These are phyloP conservation scores for Euphorbia peplus DNA, from an alignment of 345 rosid genomes.

Conservation along the genomic window DNA sequence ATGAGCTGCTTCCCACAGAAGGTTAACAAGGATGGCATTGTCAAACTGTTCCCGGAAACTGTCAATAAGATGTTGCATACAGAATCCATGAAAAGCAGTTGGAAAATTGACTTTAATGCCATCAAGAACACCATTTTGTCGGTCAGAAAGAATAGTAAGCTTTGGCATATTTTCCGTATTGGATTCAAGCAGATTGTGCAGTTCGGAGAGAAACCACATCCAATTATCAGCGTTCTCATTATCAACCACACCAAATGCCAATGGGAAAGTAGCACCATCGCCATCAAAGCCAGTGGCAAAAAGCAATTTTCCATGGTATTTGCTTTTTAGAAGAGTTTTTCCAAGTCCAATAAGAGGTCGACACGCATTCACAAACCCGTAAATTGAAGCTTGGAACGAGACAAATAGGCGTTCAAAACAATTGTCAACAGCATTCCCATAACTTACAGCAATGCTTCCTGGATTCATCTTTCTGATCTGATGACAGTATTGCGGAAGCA, in stretches of 20 bases:
- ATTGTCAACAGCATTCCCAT: constrained; percentile 19
- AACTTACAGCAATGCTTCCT: constrained; percentile 24
- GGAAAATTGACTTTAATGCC: constrained; percentile 19
- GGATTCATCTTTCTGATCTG: constrained; percentile 22
- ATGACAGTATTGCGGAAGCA: constrained; percentile 25
- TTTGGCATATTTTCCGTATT: constrained; percentile 28
- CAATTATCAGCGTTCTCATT: constrained; percentile 20
- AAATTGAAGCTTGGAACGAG: constrained; percentile 26
- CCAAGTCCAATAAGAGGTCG: constrained; percentile 22
- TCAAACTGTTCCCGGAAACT: constrained; percentile 22
- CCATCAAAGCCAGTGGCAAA: constrained; percentile 32
- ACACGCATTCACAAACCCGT: constrained; percentile 26
- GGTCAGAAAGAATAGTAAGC: constrained; percentile 24
- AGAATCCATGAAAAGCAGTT: constrained; percentile 27
- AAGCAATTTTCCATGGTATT: constrained; percentile 29
- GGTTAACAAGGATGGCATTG: constrained; percentile 18
- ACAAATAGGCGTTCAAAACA: constrained; percentile 24
- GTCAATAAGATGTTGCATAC: constrained; percentile 17
- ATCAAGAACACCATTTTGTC: constrained; percentile 21
- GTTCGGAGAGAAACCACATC: constrained; percentile 28
- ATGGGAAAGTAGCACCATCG: constrained; percentile 21
- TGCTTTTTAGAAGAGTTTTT: constrained; percentile 30
- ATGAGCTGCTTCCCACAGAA: constrained; percentile 26
- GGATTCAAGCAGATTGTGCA: constrained; percentile 21
- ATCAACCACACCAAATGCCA: constrained; percentile 25